Conservation (phyloP, 805 yeast genomes). For the Ogataea methanolica region DNA sequence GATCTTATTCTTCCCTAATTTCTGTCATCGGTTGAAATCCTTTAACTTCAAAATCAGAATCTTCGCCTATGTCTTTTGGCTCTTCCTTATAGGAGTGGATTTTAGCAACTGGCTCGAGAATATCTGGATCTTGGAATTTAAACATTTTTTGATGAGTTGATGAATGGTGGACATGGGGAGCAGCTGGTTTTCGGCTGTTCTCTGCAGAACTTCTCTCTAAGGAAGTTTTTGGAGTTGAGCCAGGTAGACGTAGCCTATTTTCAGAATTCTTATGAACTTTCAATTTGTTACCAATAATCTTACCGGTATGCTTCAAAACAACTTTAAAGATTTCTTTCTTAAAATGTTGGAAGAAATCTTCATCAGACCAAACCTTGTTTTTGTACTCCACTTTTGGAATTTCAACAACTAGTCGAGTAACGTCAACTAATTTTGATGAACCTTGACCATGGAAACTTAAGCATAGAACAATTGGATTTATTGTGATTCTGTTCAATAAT, state of each 20-base stretch:
- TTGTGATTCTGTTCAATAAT: constrained; percentile 32
- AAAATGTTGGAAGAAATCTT: constrained; percentile 60
- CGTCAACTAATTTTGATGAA: constrained; percentile 62
- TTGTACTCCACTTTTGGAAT: constrained; percentile 58
- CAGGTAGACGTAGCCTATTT: background rate
- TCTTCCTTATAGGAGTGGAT: background rate
- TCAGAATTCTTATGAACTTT: constrained; percentile 15
- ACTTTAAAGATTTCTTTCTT: constrained; percentile 56
- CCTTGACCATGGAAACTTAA: constrained; percentile 81
- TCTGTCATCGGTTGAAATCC: too few relatives aligned
- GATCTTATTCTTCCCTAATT: too few relatives aligned
- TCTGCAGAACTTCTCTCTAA: constrained; percentile 3
- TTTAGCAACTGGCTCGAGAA: constrained; percentile 13
- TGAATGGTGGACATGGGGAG: constrained; percentile 12
- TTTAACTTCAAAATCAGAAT: too few relatives aligned
- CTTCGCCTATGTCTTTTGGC: too few relatives aligned
- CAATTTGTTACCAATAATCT: constrained; percentile 73
- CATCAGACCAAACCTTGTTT: constrained; percentile 66
- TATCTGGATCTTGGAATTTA: constrained; percentile 23
- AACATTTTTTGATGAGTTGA: constrained; percentile 1
- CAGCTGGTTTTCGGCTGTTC: background rate
- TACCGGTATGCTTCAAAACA: constrained; percentile 64
- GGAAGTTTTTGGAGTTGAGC: background rate
- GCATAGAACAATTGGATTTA: constrained; percentile 34
- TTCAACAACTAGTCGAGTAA: constrained; percentile 62